Evolutionary conservation across 768 basidiomycete genomes (phyloP).

Genomic region (Rhizopogon salebrosus): DNA sequence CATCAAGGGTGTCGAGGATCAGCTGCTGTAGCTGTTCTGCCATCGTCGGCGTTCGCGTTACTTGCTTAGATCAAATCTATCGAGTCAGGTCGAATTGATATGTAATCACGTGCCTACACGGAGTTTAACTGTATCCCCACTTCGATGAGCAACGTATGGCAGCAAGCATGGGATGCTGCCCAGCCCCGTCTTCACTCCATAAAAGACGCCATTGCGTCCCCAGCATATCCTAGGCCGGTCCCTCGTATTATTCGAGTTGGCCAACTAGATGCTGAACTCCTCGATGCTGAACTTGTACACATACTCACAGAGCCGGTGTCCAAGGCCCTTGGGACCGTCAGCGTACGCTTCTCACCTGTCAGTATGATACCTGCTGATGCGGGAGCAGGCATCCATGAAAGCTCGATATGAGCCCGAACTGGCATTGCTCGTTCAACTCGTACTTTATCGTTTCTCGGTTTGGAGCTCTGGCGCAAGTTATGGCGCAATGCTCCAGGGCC

Average conservation of each 20-base stretch:
- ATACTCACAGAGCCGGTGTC: slow-evolving; percentile 79
- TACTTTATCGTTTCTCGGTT: slow-evolving; percentile 76
- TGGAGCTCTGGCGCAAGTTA: slow-evolving; percentile 81
- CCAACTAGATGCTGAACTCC: slow-evolving; percentile 85
- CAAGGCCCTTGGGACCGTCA: slow-evolving; percentile 62
- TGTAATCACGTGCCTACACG: slow-evolving; percentile 12
- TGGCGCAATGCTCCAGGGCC: slow-evolving; percentile 77
- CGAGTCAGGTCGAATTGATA: slow-evolving; percentile 1
- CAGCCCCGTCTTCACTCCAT: slow-evolving; percentile 50
- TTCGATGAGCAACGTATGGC: slow-evolving; percentile 33
- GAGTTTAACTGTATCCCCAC: not conserved
- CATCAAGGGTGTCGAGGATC: slow-evolving; percentile 67
- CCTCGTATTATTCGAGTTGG: slow-evolving; percentile 73
- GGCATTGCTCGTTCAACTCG: slow-evolving; percentile 58
- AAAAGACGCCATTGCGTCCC: slow-evolving; percentile 31
- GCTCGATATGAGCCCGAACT: slow-evolving; percentile 72
- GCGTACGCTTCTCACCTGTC: slow-evolving; percentile 40
- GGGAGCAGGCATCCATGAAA: slow-evolving; percentile 49
- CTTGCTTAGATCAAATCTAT: slow-evolving; percentile 2
- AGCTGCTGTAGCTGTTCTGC: slow-evolving; percentile 78
- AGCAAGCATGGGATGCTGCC: slow-evolving; percentile 60
- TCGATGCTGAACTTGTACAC: slow-evolving; percentile 83
- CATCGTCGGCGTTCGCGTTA: slow-evolving; percentile 35
- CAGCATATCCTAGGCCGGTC: slow-evolving; percentile 16
- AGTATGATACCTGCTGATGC: slow-evolving; percentile 10